A percentile compares a stretch with the other conserved stretches of the same genome.
phyloP scores from a whole-genome alignment of 805 yeast species.

The Saturnispora dispora region DNA sequence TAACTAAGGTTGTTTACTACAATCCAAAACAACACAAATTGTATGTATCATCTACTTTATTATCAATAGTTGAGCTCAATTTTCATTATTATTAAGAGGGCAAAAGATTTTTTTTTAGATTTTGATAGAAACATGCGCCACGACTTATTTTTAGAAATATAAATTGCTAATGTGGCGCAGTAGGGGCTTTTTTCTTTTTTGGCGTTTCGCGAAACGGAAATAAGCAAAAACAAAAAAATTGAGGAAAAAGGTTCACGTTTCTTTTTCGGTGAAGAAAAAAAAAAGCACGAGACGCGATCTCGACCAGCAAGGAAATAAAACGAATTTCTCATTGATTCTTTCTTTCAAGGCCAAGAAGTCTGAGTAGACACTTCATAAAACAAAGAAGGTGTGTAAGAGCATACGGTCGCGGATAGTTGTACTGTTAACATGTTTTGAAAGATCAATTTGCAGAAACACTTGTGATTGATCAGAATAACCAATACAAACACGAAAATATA shows the following conservation, averaged over 20 bases:
- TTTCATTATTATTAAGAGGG: neutral
- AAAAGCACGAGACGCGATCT: neutral
- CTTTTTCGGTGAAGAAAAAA: neutral
- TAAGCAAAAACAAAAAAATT: neutral
- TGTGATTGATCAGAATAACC: neutral
- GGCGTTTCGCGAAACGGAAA: neutral
- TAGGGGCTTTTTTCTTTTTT: neutral
- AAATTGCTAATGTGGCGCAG: neutral
- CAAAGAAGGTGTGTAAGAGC: neutral
- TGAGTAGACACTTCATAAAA: constrained; percentile 1
- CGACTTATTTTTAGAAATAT: neutral
- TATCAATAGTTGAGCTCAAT: neutral
- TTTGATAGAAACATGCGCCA: neutral
- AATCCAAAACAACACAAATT: neutral
- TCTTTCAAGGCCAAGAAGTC: neutral
- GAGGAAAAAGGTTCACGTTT: neutral
- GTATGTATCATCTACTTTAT: neutral
- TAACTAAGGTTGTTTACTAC: neutral
- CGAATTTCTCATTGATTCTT: neutral
- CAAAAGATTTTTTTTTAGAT: neutral
- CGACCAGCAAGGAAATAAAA: neutral
- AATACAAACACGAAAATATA: neutral
- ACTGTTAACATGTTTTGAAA: neutral
- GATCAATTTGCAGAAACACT: neutral
- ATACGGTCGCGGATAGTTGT: neutral